A percentile compares a stretch with the other conserved stretches of the same genome.
Conservation (phyloP, 805 yeast genomes). For the Candida silvicultrix region DNA sequence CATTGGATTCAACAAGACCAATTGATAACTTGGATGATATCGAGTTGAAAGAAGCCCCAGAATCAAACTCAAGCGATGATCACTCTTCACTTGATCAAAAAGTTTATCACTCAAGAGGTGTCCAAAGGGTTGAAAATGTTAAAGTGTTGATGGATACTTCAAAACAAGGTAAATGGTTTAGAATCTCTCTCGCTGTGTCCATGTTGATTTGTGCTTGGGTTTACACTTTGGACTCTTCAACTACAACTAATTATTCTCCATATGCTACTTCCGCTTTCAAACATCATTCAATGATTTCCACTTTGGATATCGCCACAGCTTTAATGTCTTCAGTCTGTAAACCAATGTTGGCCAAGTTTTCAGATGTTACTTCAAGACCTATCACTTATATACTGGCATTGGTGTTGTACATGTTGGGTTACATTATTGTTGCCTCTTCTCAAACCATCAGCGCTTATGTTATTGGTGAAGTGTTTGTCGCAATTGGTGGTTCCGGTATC, state of each 20-base stretch:
- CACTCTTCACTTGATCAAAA: not conserved
- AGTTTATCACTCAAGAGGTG: not conserved
- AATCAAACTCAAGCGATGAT: not conserved
- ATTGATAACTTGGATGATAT: not conserved
- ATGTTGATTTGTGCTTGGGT: constrained; percentile 1
- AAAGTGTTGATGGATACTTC: not conserved
- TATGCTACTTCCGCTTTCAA: constrained; percentile 34
- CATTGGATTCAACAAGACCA: not conserved
- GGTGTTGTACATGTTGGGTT: constrained; percentile 26
- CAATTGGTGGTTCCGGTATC: constrained; percentile 30
- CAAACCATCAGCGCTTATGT: constrained; percentile 27
- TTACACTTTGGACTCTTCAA: constrained; percentile 21
- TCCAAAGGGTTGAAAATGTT: not conserved
- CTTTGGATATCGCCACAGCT: constrained; percentile 29
- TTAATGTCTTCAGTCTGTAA: constrained; percentile 29
- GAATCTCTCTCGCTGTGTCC: not conserved
- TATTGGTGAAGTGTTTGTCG: constrained; percentile 28
- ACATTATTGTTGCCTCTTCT: constrained; percentile 27
- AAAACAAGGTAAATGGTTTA: not conserved
- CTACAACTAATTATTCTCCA: constrained; percentile 25
- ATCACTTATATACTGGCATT: constrained; percentile 26
- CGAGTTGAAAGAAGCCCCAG: not conserved
- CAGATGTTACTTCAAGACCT: constrained; percentile 32
- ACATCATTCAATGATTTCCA: constrained; percentile 30
- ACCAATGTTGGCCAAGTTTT: constrained; percentile 31